phyloP scores from a whole-genome alignment of 306 rosid species.

The Ziziphus jujuba region DNA sequence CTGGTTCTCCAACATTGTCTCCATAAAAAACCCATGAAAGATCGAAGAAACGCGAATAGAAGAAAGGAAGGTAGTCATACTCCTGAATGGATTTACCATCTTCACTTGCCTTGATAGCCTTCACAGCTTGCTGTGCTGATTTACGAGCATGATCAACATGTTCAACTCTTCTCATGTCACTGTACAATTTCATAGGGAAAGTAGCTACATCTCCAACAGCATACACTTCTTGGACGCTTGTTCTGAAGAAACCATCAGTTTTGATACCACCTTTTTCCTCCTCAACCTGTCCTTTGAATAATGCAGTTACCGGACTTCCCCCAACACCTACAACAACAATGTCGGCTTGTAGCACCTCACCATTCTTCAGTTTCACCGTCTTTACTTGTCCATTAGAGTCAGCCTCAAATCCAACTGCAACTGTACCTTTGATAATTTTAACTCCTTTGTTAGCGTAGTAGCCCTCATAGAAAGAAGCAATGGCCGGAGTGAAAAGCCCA shows the following conservation, averaged over 20 bases:
- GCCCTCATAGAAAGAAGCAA: slow-evolving; percentile 40
- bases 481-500: slow-evolving; percentile 34
- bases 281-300: slow-evolving; percentile 40
- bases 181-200: slow-evolving; percentile 35
- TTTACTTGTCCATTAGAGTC: slow-evolving; percentile 29
- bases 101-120: slow-evolving; percentile 35
- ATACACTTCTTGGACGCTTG: slow-evolving; percentile 29
- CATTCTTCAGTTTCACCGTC: slow-evolving; percentile 39
- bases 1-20: slow-evolving; percentile 42
- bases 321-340: slow-evolving; percentile 48
- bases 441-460: slow-evolving; percentile 36
- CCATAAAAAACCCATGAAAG: slow-evolving; percentile 52
- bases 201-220: slow-evolving; percentile 44
- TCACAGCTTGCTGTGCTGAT: slow-evolving; percentile 49
- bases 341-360: slow-evolving; percentile 38
- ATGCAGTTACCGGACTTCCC: slow-evolving; percentile 27
- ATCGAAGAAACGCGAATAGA: slow-evolving; percentile 41
- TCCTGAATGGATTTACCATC: slow-evolving; percentile 17
- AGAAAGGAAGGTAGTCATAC: slow-evolving; percentile 41
- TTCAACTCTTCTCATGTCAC: slow-evolving; percentile 44
- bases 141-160: slow-evolving; percentile 51
- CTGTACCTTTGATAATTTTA: slow-evolving; percentile 32
- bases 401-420: slow-evolving; percentile 12
- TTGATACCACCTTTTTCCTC: slow-evolving; percentile 35
- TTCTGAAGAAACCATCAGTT: slow-evolving; percentile 35